Evolutionary conservation across 805 yeast genomes (phyloP).

Genomic region (Metschnikowia reukaufii): DNA sequence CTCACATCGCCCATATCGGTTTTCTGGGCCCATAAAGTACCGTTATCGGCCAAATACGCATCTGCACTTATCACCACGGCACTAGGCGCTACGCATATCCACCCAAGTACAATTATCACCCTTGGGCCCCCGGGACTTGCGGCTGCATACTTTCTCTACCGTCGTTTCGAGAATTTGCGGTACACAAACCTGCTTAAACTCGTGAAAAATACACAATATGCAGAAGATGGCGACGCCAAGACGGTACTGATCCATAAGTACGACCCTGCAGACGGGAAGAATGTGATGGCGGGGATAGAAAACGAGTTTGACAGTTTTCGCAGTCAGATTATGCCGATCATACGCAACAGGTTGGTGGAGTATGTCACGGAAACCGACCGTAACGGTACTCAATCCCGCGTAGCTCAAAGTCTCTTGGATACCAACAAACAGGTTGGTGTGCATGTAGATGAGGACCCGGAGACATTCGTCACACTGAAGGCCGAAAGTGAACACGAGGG

Average conservation of each 20-base stretch:
- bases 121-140: slow-evolving; percentile 37
- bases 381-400: background rate
- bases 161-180: slow-evolving; percentile 15
- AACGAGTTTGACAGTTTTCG: slow-evolving; percentile 38
- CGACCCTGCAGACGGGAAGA: slow-evolving; percentile 32
- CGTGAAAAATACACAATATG: slow-evolving; percentile 4
- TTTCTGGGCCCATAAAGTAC: slow-evolving; percentile 29
- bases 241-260: slow-evolving; percentile 24
- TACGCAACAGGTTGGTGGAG: slow-evolving; percentile 30
- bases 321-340: slow-evolving; percentile 26
- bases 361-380: slow-evolving; percentile 22
- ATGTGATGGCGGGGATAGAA: slow-evolving; percentile 37
- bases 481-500: slow-evolving; percentile 18
- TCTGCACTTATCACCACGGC: slow-evolving; percentile 28
- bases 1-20: slow-evolving; percentile 24
- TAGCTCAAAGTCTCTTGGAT: slow-evolving; percentile 23
- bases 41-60: slow-evolving; percentile 30
- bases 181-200: slow-evolving; percentile 19
- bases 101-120: slow-evolving; percentile 37
- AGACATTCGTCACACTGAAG: slow-evolving; percentile 22
- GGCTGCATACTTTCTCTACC: slow-evolving; percentile 27
- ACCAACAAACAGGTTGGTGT: slow-evolving; percentile 34
- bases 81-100: slow-evolving; percentile 31
- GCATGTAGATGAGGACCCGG: slow-evolving; percentile 19
- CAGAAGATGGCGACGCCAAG: too few species aligned